Conservation (phyloP, 2,329 filamentous ascomycete species). For the Neonectria hederae region DNA sequence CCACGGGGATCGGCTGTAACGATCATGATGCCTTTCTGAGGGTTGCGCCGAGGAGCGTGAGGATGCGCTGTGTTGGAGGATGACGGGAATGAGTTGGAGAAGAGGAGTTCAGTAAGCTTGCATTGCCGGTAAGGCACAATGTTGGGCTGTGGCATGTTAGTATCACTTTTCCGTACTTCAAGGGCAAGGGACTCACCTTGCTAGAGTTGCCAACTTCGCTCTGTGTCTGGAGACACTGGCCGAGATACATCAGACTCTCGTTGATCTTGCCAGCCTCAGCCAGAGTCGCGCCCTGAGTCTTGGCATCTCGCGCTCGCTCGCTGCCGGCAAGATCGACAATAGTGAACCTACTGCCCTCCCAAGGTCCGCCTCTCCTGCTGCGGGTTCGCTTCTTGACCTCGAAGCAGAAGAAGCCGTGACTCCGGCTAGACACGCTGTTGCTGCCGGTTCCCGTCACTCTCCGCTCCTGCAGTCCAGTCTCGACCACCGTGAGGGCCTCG, state of each 20-base stretch:
- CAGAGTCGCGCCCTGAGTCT: conserved; percentile 90
- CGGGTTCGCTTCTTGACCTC: conserved; percentile 85
- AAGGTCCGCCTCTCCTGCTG: conserved; percentile 61
- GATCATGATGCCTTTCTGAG: conserved; percentile 94
- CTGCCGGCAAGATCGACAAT: conserved; percentile 94
- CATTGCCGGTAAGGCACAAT: conserved; percentile 84
- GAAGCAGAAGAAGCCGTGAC: conserved; percentile 95
- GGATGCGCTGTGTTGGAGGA: conserved; percentile 53
- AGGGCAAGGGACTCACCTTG: conserved; percentile 64
- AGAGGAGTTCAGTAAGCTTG: conserved; percentile 85
- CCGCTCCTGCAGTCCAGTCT: conserved; percentile 87
- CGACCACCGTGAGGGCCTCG: conserved; percentile 89
- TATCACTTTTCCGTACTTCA: not conserved
- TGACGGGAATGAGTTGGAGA: conserved; percentile 87
- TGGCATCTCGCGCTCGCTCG: conserved; percentile 90
- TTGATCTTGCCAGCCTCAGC: conserved; percentile 99
- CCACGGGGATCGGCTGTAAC: conserved; percentile 93
- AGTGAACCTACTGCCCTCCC: conserved; percentile 82
- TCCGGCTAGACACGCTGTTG: conserved; percentile 91
- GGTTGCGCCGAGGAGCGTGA: conserved; percentile 63
- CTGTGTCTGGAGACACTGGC: conserved; percentile 96
- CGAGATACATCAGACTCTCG: conserved; percentile 96
- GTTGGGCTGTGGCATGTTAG: conserved; percentile 63
- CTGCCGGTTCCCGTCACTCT: conserved; percentile 90
- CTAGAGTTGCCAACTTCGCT: conserved; percentile 78